These are phyloP conservation scores for Dionaea muscipula DNA, from an alignment of 179 eudicot species.

Conservation along the genomic window DNA sequence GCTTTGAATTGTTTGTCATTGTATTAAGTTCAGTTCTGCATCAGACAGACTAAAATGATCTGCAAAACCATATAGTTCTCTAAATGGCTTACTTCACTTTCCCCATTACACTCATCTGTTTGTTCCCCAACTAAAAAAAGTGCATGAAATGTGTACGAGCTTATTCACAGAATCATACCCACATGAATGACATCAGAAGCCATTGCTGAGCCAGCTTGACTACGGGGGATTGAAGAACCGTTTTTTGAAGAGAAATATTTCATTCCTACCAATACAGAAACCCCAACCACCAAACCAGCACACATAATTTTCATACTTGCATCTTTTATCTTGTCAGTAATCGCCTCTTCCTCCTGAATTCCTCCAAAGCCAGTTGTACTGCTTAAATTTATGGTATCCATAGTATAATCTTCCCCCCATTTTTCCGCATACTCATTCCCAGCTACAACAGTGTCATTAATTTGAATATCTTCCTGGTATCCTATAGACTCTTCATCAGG, in stretches of 20 bases:
- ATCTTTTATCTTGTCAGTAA: slow-evolving; percentile 65
- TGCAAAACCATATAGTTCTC: too few relatives aligned
- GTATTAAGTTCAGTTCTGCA: too few relatives aligned
- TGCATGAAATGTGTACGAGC: not conserved
- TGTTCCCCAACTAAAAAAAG: too few relatives aligned
- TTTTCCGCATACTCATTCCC: slow-evolving; percentile 15
- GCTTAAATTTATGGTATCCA: slow-evolving; percentile 18
- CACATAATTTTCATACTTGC: slow-evolving; percentile 68
- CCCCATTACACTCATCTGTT: too few relatives aligned
- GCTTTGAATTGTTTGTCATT: too few relatives aligned
- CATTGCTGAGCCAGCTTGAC: slow-evolving; percentile 41
- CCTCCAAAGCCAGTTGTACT: slow-evolving; percentile 26
- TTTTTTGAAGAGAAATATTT: slow-evolving; percentile 39
- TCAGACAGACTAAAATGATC: too few relatives aligned
- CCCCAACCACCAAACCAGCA: slow-evolving; percentile 83
- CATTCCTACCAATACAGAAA: slow-evolving; percentile 55
- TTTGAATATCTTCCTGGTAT: slow-evolving; percentile 31
- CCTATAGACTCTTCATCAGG: slow-evolving; percentile 30
- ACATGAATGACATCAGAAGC: slow-evolving; percentile 64
- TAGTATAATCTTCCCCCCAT: slow-evolving; percentile 20
- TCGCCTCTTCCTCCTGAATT: slow-evolving; percentile 36
- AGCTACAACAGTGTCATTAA: slow-evolving; percentile 17
- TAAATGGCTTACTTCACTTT: too few relatives aligned
- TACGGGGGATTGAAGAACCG: slow-evolving; percentile 24
- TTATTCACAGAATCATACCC: slow-evolving; percentile 44